Evolutionary conservation across 2,329 filamentous ascomycete genomes (phyloP), one percentile per base, ranked within the genome.

Genomic region (Teratosphaeria nubilosa): DNA sequence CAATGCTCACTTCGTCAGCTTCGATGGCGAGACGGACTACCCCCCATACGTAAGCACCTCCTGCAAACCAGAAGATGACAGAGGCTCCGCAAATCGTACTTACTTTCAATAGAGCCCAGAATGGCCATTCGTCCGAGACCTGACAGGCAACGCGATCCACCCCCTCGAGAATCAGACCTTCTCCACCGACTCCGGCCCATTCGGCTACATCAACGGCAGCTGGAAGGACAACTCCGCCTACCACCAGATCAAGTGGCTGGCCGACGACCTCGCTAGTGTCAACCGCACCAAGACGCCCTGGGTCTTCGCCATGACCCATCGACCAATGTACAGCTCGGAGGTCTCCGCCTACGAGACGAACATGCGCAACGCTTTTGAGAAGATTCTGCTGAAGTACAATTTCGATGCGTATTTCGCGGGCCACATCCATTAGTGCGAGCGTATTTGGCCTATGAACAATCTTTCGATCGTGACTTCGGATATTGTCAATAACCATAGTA

Each of bases 11-110:
- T 80, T 80, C 59, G 68, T 80, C 60, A 69, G 74, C 20, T 67
- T 81, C 30, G 71, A 80, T 54, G 73, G 71, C 20, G 78, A 80
- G 65, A 81, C 78, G 41, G 78, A 81, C 65, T 80, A 75, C 62
- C 72, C 77, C 62, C 72, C 77, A 53, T 70, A 78, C 66, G 77
- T 76, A 48, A 5, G 13, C 34, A 2, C 27, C 27, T 3, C 27
- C 5, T 3, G 5, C 27, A 5, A 30, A 30, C 27, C 27, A 30
- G 5, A 30, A 30, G 7, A 30, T n/a, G n/a, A n/a, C n/a, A n/a
- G n/a, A n/a, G n/a, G n/a, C n/a, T n/a, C n/a, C n/a, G n/a, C 7
- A 30, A 30, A 3, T 37, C 34, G 34, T 37, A 37, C 6, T 32
- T 16, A 20, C 37, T 22, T 22, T 16, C 10, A 48, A 20, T 16